A percentile compares a stretch with the other conserved stretches of the same genome.
Conservation (phyloP, 2,329 filamentous ascomycete species). For the Penicillium digitatum region DNA sequence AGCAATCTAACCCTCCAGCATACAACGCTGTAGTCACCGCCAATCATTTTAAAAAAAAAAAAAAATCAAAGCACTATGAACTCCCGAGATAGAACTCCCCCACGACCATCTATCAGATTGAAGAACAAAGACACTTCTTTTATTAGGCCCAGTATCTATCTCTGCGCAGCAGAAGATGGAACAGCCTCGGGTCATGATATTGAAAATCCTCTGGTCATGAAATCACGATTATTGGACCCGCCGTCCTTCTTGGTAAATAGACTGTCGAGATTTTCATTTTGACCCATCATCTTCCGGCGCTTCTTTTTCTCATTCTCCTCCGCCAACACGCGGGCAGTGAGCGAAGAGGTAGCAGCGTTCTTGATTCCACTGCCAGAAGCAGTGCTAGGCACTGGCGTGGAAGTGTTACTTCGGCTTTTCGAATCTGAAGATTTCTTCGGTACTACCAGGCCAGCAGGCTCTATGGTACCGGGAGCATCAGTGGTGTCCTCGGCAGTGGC, state of each 20-base stretch:
- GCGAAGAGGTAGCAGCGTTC: slow-evolving; percentile 75
- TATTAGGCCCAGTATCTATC: slow-evolving; percentile 20
- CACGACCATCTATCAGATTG: no score
- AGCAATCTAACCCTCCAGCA: neutral
- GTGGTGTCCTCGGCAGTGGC: slow-evolving; percentile 38
- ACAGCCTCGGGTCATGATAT: slow-evolving; percentile 57
- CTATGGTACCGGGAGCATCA: slow-evolving; percentile 33
- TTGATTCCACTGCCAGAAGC: slow-evolving; percentile 63
- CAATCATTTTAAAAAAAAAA: neutral
- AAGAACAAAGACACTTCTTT: neutral
- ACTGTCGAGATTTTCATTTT: slow-evolving; percentile 54
- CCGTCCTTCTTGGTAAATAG: slow-evolving; percentile 50
- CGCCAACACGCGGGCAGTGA: slow-evolving; percentile 80
- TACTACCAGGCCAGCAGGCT: slow-evolving; percentile 34
- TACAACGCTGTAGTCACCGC: neutral
- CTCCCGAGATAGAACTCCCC: slow-evolving; percentile 1
- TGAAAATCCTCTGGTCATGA: slow-evolving; percentile 57
- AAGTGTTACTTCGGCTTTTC: slow-evolving; percentile 28
- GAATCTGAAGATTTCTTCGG: slow-evolving; percentile 11
- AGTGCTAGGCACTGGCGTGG: slow-evolving; percentile 32
- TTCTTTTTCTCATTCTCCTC: slow-evolving; percentile 84
- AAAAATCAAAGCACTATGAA: neutral
- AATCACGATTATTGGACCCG: slow-evolving; percentile 48
- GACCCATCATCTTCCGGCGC: slow-evolving; percentile 64
- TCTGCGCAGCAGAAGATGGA: slow-evolving; percentile 45